Conservation (phyloP, 176 grass and related monocot genomes). For the Eragrostis nindensis region DNA sequence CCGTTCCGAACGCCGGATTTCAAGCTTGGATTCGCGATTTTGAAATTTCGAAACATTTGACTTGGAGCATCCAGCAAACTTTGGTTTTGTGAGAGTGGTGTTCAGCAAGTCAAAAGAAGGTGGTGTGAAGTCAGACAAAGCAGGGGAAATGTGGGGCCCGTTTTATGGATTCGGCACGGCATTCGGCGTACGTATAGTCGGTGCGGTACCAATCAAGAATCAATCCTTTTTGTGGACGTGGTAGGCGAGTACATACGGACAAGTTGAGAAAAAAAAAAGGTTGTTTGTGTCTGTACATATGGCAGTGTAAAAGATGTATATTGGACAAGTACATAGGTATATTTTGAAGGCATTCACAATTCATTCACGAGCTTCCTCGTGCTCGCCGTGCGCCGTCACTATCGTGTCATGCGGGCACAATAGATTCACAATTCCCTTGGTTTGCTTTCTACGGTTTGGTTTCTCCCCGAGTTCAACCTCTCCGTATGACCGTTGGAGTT, state of each 20-base stretch:
- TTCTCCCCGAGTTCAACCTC: no score
- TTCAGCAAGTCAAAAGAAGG: not conserved
- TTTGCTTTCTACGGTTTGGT: slow-evolving; percentile 44
- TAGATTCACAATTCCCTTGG: no score
- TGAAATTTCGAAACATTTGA: slow-evolving; percentile 36
- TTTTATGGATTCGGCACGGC: slow-evolving; percentile 14
- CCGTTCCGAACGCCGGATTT: not conserved
- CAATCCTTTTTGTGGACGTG: not conserved
- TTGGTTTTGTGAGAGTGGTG: not conserved
- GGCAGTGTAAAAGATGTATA: not conserved
- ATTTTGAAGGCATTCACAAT: no score
- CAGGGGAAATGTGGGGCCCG: slow-evolving; percentile 9
- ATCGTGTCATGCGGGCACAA: no score
- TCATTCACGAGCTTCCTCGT: no score
- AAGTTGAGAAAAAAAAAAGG: slow-evolving; percentile 24
- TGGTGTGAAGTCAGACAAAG: slow-evolving; percentile 22
- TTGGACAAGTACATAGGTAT: not conserved
- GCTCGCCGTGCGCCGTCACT: no score
- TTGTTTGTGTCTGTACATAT: slow-evolving; percentile 42
- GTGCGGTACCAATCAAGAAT: not conserved
- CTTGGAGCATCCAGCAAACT: not conserved
- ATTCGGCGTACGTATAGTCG: not conserved
- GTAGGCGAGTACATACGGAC: slow-evolving; percentile 23
- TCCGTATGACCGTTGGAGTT: no score
- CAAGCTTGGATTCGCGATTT: not conserved